Conservation (phyloP, 192 early-diverging fungal genomes). For the Entophlyctis luteolus region DNA sequence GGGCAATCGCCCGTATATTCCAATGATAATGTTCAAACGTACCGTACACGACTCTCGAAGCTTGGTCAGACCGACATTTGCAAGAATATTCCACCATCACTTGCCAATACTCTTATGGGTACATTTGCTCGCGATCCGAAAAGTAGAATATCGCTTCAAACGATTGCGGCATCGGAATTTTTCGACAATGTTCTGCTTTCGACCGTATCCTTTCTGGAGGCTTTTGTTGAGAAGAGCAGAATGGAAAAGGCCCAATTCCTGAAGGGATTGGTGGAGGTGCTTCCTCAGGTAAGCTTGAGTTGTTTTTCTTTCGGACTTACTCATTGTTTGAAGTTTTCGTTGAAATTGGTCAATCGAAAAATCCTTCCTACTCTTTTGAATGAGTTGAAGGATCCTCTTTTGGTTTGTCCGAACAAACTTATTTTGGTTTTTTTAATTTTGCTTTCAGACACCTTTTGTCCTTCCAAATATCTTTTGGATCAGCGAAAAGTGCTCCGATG, state of each 20-base stretch:
- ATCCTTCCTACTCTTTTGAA: constrained; percentile 68
- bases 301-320: not conserved
- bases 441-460: constrained; percentile 60
- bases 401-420: constrained; percentile 19
- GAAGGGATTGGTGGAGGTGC: constrained; percentile 65
- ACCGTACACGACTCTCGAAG: constrained; percentile 50
- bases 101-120: not conserved
- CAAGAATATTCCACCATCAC: not conserved
- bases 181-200: constrained; percentile 79
- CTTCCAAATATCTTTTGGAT: constrained; percentile 76
- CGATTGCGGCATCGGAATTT: constrained; percentile 66
- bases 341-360: constrained; percentile 31
- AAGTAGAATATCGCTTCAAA: constrained; percentile 53
- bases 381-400: constrained; percentile 66
- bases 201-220: constrained; percentile 74
- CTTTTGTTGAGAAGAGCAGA: constrained; percentile 70
- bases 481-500: constrained; percentile 50
- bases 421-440: not conserved
- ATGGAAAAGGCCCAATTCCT: constrained; percentile 78
- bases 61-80: not conserved
- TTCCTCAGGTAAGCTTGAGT: constrained; percentile 45
- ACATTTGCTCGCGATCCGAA: constrained; percentile 46
- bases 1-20: constrained; percentile 61
- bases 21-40: constrained; percentile 63
- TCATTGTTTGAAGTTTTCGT: not conserved